Conservation (phyloP, 768 basidiomycete genomes). For the Cystobasidium onofrii region DNA sequence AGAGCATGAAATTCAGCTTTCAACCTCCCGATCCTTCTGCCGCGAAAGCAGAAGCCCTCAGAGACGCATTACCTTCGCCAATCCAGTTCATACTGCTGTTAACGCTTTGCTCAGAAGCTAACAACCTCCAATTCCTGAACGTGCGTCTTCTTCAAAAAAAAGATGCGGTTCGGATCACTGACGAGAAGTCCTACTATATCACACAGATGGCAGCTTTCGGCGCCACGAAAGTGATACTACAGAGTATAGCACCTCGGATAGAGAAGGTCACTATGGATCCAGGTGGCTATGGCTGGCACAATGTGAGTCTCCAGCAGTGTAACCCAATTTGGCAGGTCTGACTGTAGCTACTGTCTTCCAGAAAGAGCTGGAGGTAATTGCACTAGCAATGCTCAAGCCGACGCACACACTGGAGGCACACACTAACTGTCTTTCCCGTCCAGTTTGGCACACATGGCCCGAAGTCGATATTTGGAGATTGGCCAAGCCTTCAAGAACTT, state of each 20-base stretch:
- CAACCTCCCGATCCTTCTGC: slow-evolving; percentile 9
- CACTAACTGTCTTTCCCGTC: too few relatives aligned
- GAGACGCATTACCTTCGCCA: slow-evolving; percentile 6
- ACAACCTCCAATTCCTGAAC: neutral
- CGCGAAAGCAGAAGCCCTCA: neutral
- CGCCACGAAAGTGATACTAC: neutral
- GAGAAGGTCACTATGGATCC: slow-evolving; percentile 13
- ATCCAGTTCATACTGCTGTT: slow-evolving; percentile 22
- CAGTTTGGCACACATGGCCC: slow-evolving; percentile 12
- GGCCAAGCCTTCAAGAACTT: slow-evolving; percentile 10
- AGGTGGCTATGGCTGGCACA: slow-evolving; percentile 16
- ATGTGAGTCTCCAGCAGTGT: neutral
- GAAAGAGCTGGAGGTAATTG: slow-evolving; percentile 24
- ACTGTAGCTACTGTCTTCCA: neutral
- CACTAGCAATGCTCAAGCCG: too few relatives aligned
- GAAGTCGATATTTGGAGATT: neutral
- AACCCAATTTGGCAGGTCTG: neutral
- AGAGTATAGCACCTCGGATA: neutral
- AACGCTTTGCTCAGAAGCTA: slow-evolving; percentile 15
- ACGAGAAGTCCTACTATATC: too few relatives aligned
- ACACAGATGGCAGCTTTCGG: slow-evolving; percentile 12
- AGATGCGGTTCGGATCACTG: too few relatives aligned
- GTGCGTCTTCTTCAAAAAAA: neutral
- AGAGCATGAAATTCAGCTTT: slow-evolving; percentile 12
- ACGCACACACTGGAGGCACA: too few relatives aligned